Conservation (phyloP, 306 rosid species). For the Cucurbita pepo region DNA sequence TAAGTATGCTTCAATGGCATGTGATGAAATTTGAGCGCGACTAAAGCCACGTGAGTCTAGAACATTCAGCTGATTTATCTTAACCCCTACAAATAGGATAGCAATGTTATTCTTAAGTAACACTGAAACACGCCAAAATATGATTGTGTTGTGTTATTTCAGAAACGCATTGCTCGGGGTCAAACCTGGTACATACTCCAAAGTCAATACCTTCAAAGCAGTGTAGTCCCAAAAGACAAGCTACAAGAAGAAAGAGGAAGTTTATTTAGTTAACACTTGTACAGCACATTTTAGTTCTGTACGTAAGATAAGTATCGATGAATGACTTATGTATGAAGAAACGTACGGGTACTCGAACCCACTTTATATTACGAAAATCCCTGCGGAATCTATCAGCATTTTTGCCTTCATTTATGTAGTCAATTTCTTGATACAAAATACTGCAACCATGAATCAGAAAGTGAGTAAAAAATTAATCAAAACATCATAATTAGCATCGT, state of each 20-base stretch:
- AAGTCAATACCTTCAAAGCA: constrained; percentile 63
- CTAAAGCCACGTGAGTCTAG: constrained; percentile 49
- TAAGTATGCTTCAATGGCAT: constrained; percentile 75
- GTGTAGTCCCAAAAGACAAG: constrained; percentile 88
- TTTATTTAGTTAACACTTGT: not conserved
- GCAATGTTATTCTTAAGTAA: not conserved
- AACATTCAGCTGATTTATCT: constrained; percentile 52
- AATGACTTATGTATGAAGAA: constrained; percentile 16
- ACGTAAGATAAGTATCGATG: not conserved
- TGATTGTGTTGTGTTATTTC: not conserved
- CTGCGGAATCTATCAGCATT: constrained; percentile 76
- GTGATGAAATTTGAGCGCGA: constrained; percentile 52
- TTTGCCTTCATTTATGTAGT: constrained; percentile 82
- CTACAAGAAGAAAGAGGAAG: constrained; percentile 19
- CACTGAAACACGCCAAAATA: not conserved
- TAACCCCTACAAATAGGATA: constrained; percentile 33
- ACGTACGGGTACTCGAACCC: constrained; percentile 95
- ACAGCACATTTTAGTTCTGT: not conserved
- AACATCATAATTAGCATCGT: constrained; percentile 1
- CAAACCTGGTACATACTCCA: constrained; percentile 96
- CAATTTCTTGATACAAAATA: constrained; percentile 85
- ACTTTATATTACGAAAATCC: constrained; percentile 76
- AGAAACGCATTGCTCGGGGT: constrained; percentile 14
- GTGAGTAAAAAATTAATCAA: not conserved
- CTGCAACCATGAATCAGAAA: constrained; percentile 25